Evolutionary conservation across 169 alveolate genomes (phyloP).

Genomic region (Amoebophrya sp.): DNA sequence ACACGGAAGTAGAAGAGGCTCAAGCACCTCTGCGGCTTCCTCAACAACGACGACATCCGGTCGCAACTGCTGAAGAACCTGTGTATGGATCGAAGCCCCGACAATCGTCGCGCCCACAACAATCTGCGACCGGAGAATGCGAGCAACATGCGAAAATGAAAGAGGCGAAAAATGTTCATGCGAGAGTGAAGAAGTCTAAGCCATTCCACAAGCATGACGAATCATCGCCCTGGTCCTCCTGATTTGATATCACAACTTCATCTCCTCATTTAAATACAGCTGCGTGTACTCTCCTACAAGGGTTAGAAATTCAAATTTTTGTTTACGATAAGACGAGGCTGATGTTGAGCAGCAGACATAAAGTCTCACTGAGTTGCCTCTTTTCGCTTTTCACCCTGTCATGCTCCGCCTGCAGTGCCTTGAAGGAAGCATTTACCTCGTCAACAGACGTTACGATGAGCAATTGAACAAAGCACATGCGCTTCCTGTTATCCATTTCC

Average conservation of each 20-base stretch:
- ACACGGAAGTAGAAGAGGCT: not conserved
- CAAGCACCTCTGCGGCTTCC: slow-evolving; percentile 18
- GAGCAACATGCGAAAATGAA: not conserved
- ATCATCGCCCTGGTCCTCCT: too few species aligned
- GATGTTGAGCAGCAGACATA: too few species aligned
- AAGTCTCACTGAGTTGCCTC: too few species aligned
- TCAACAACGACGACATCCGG: not conserved
- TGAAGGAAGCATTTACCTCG: not conserved
- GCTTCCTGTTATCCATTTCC: not conserved
- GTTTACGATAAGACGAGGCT: too few species aligned
- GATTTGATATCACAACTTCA: too few species aligned
- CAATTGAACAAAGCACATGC: not conserved
- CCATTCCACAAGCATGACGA: too few species aligned
- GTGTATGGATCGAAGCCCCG: not conserved
- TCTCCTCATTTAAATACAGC: too few species aligned
- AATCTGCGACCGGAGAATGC: not conserved
- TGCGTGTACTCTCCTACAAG: too few species aligned
- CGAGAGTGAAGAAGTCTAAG: too few species aligned
- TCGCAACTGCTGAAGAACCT: not conserved
- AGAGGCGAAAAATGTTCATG: too few species aligned
- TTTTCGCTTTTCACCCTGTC: too few species aligned
- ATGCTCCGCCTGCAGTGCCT: not conserved
- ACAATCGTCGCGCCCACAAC: not conserved
- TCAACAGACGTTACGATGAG: not conserved
- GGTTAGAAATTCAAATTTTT: too few species aligned